Percentiles rank a stretch among this genome's conserved stretches.
Evolutionary conservation across 495 filamentous ascomycete species (phyloP).

Genomic region (Lophiostoma macrostomum): DNA sequence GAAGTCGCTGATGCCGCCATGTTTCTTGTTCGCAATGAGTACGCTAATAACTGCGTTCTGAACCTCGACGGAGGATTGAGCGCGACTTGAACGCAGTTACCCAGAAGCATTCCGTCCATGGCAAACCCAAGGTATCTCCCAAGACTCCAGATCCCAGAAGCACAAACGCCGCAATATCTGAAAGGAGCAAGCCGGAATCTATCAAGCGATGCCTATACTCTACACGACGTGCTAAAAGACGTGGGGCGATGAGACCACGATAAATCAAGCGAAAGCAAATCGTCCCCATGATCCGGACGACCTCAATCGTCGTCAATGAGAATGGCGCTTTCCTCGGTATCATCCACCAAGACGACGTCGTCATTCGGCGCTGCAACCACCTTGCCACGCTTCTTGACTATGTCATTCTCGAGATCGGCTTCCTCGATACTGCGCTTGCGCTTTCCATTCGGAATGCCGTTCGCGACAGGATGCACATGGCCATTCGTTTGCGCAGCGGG

Average conservation of each 20-base stretch:
- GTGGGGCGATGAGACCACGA: too few relatives aligned
- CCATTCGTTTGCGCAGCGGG: constrained; percentile 33
- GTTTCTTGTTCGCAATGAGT: constrained; percentile 74
- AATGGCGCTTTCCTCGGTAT: constrained; percentile 63
- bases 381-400: constrained; percentile 48
- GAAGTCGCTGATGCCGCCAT: constrained; percentile 80
- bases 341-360: constrained; percentile 53
- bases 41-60: constrained; percentile 79
- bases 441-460: constrained; percentile 23
- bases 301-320: constrained; percentile 65
- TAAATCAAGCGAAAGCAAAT: too few relatives aligned
- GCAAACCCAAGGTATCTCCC: not conserved
- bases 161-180: not conserved
- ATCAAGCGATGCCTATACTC: too few relatives aligned
- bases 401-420: constrained; percentile 43
- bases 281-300: not conserved
- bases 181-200: not conserved
- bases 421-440: constrained; percentile 42
- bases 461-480: constrained; percentile 10
- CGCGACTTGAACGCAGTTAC: constrained; percentile 39
- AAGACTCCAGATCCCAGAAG: not conserved
- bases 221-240: too few relatives aligned
- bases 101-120: not conserved
- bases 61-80: constrained; percentile 85
- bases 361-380: constrained; percentile 35